Evolutionary conservation across 495 filamentous ascomycete species (phyloP).

Genomic region (Penicillium daleae): DNA sequence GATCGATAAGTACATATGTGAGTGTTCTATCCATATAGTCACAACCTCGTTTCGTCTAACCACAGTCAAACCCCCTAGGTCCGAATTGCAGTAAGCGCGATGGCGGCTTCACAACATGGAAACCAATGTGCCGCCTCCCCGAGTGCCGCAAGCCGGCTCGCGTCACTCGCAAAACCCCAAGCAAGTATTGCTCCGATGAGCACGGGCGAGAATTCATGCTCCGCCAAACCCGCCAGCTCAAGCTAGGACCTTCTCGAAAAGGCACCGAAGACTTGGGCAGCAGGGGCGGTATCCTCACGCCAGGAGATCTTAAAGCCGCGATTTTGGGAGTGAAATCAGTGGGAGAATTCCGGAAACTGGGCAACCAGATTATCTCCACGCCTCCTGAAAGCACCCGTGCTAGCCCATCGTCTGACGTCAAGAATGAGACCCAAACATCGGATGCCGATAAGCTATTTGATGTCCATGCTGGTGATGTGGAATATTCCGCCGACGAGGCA

Average conservation of each 20-base stretch:
- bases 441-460: conserved; percentile 72
- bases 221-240: conserved; percentile 38
- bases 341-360: conserved; percentile 60
- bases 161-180: conserved; percentile 46
- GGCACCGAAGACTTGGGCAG: conserved; percentile 52
- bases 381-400: conserved; percentile 33
- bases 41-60: conserved; percentile 13
- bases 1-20: conserved; percentile 73
- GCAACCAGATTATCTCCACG: conserved; percentile 52
- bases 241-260: conserved; percentile 26
- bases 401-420: conserved; percentile 13
- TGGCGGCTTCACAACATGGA: conserved; percentile 64
- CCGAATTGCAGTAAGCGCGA: conserved; percentile 61
- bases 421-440: conserved; percentile 73
- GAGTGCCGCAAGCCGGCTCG: conserved; percentile 66
- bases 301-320: conserved; percentile 60
- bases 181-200: conserved; percentile 73
- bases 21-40: conserved; percentile 29
- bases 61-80: conserved; percentile 37
- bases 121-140: conserved; percentile 65
- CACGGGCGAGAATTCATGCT: conserved; percentile 64
- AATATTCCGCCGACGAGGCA: conserved; percentile 47
- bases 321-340: conserved; percentile 50
- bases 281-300: conserved; percentile 60
- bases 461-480: conserved; percentile 33